Conservation (phyloP, 177 flowering plant species). For the Vitis hybrid region DNA sequence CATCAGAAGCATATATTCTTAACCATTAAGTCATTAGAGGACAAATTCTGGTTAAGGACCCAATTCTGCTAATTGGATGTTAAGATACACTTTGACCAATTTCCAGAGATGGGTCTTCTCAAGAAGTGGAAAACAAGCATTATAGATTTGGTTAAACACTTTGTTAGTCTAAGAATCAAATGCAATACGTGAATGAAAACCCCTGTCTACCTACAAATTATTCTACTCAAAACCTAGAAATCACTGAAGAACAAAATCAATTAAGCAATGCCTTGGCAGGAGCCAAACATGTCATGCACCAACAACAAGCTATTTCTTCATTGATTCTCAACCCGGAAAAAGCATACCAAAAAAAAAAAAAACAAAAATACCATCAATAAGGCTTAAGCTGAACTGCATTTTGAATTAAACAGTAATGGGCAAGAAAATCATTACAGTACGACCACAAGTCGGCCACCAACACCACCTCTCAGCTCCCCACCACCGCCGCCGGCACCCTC, state of each 20-base stretch:
- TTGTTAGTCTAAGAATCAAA: background rate
- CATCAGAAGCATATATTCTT: slow-evolving; percentile 17
- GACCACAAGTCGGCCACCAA: slow-evolving; percentile 47
- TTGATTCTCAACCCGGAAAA: background rate
- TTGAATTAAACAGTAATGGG: background rate
- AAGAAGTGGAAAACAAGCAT: background rate
- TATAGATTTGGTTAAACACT: background rate
- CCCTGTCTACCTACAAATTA: background rate
- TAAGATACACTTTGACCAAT: background rate
- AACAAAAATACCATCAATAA: background rate
- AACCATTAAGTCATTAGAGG: background rate
- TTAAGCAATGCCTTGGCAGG: too few relatives aligned
- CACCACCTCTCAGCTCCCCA: slow-evolving; percentile 30
- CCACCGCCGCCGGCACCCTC: slow-evolving; percentile 15
- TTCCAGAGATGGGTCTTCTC: background rate
- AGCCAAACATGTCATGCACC: too few relatives aligned
- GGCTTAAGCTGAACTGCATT: background rate
- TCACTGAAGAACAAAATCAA: too few relatives aligned
- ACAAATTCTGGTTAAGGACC: background rate
- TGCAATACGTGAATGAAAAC: background rate
- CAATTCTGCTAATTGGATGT: background rate
- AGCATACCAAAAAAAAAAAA: background rate
- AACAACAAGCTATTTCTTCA: too few relatives aligned
- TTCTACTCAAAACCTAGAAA: too few relatives aligned
- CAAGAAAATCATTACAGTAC: slow-evolving; percentile 40